phyloP scores from a whole-genome alignment of 164 flowering plant genomes.

The Brasenia schreberi region DNA sequence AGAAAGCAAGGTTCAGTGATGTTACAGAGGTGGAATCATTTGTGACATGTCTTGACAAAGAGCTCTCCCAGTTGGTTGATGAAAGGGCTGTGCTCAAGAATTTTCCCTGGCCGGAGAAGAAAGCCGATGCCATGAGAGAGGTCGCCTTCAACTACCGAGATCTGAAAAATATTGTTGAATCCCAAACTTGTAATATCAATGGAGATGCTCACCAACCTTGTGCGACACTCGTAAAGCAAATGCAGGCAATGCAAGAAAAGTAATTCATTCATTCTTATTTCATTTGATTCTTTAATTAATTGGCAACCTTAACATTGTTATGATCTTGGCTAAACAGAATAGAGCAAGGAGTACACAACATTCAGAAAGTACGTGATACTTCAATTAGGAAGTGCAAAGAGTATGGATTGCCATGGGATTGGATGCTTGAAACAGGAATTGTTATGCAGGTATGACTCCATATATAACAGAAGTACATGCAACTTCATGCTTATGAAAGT shows the following conservation, averaged over 20 bases:
- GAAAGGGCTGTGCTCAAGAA: slow-evolving; percentile 86
- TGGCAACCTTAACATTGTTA: background rate
- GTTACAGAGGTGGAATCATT: slow-evolving; percentile 61
- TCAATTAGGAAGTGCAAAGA: slow-evolving; percentile 37
- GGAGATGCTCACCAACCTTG: slow-evolving; percentile 38
- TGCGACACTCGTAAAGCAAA: slow-evolving; percentile 26
- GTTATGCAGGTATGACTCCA: slow-evolving; percentile 36
- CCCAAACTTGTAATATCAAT: slow-evolving; percentile 14
- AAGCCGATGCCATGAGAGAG: slow-evolving; percentile 70
- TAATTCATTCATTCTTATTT: slow-evolving; percentile 16
- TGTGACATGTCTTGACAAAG: slow-evolving; percentile 64
- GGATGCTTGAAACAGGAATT: slow-evolving; percentile 22
- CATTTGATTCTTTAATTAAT: background rate
- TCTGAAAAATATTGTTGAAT: slow-evolving; percentile 45
- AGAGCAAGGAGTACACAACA: slow-evolving; percentile 36
- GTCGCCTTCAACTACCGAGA: slow-evolving; percentile 66
- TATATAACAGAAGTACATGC: no score
- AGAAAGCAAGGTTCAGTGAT: slow-evolving; percentile 29
- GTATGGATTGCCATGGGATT: slow-evolving; percentile 17
- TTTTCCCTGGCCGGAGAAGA: slow-evolving; percentile 76
- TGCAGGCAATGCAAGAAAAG: slow-evolving; percentile 72
- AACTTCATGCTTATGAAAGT: no score
- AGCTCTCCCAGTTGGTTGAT: slow-evolving; percentile 54
- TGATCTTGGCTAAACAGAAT: slow-evolving; percentile 27
- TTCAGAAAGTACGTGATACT: slow-evolving; percentile 39